phyloP scores from a whole-genome alignment of 768 basidiomycete species.

The Dacryopinax spathularia region DNA sequence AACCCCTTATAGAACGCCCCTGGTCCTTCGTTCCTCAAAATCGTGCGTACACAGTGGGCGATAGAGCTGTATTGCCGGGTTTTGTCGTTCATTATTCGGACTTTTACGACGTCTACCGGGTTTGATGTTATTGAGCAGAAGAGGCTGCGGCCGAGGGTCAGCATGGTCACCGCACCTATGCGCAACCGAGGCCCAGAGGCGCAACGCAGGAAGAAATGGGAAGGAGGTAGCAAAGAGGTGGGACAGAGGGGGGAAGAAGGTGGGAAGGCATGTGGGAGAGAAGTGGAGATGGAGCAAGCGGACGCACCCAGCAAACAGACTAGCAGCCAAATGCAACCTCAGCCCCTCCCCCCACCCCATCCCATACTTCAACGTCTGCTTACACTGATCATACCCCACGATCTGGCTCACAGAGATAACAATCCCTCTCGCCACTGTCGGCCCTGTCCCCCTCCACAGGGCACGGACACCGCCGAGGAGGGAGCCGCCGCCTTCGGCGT shows the following conservation, averaged over 20 bases:
- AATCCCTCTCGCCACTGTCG: constrained; percentile 25
- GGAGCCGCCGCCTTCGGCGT: constrained; percentile 19
- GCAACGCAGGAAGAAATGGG: too few relatives aligned
- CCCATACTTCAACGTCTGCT: constrained; percentile 23
- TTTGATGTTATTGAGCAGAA: constrained; percentile 28
- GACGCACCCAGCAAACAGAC: constrained; percentile 24
- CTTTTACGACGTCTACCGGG: constrained; percentile 29
- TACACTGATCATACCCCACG: constrained; percentile 27
- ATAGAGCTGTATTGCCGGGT: constrained; percentile 20
- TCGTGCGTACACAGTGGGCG: constrained; percentile 21
- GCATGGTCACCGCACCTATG: neutral
- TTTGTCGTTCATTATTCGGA: constrained; percentile 29
- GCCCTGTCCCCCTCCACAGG: constrained; percentile 24
- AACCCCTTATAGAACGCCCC: constrained; percentile 29
- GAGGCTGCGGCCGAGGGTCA: constrained; percentile 13
- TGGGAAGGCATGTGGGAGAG: too few relatives aligned
- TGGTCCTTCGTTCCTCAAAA: constrained; percentile 22
- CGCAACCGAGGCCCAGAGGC: neutral
- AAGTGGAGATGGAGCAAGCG: too few relatives aligned
- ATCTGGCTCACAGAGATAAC: constrained; percentile 26
- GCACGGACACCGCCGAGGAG: constrained; percentile 18
- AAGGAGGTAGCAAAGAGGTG: too few relatives aligned
- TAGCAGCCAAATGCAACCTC: constrained; percentile 22
- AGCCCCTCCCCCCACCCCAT: constrained; percentile 26
- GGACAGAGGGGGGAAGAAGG: too few relatives aligned